Evolutionary conservation across 208 protist species (phyloP), one percentile per base, ranked within the genome.

Genomic region (Trypanosoma platydactyli): DNA sequence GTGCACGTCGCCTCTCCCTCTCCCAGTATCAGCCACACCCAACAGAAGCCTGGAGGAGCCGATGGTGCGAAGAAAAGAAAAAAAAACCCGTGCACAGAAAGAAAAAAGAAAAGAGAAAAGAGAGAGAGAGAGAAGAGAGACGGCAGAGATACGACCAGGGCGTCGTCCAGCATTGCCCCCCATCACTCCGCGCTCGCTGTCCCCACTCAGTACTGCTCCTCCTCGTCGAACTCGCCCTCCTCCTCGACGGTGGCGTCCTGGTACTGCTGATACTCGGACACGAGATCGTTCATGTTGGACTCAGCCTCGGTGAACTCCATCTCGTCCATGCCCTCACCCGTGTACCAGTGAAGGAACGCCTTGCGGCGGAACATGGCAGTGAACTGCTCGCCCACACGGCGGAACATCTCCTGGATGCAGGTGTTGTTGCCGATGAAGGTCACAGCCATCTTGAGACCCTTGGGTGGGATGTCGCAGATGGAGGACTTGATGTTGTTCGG

Each of bases 291-390:
- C 80, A 98, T 94, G 84, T 98, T 97, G 62, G 85, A 94, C 76
- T 97, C 92, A 25, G 94, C 93, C 82, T 98, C 96, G 22, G 90
- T 83, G 74, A 94, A 94, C 73, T 91, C 87, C 77, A 87, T 88
- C 73, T 91, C 85, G 70, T 94, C 84, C 87, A 94, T 94, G 53
- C 87, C 87, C 84, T 98, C 97, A 49, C 94, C 94, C 51, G 96
- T 99, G 91, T 99, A 99, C 98, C 98, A 99, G 89, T 99, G 98
- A 35, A 99, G 84, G 92, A 99, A 99, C 63, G 98, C 98, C 86
- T 99, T 99, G 69, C 96, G 79, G 65, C 88, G 82, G 90, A 99
- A 99, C 98, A 99, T 99, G 67, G 82, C 81, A 35, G 84, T 97
- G 89, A 99, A 99, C 83, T 99, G 97, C 71, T 97, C 88, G 56